Evolutionary conservation across 1,284 basidiomycete genomes (phyloP).

Genomic region (Heterobasidion occidentale): DNA sequence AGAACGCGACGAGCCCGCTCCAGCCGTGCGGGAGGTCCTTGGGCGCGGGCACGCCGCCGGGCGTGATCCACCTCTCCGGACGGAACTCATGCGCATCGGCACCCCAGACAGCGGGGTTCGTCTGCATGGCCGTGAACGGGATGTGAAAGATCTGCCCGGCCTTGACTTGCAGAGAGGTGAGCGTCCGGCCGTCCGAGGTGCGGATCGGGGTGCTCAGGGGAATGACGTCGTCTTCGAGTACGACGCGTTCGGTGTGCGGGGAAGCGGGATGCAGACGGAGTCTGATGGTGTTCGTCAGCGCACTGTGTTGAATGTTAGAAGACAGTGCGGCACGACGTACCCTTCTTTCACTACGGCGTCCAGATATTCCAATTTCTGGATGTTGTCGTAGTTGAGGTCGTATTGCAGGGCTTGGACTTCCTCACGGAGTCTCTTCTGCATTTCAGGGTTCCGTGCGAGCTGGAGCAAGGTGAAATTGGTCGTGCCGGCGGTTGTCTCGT

Average conservation of each 20-base stretch:
- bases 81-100: constrained; percentile 19
- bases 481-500: constrained; percentile 18
- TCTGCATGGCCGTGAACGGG: constrained; percentile 15
- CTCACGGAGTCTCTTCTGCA: constrained; percentile 18
- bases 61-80: constrained; percentile 12
- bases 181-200: constrained; percentile 11
- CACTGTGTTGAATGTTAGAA: background rate
- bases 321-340: constrained; percentile 1
- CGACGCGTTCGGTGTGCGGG: constrained; percentile 15
- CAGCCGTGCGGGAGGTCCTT: constrained; percentile 9
- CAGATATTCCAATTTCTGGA: constrained; percentile 19
- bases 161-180: constrained; percentile 10
- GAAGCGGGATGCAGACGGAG: constrained; percentile 15
- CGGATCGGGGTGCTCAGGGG: constrained; percentile 15
- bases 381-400: constrained; percentile 22
- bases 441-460: constrained; percentile 19
- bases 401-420: constrained; percentile 14
- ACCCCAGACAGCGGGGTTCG: constrained; percentile 19
- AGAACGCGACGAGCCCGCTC: constrained; percentile 10
- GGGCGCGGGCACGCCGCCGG: background rate
- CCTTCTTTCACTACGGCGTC: constrained; percentile 20
- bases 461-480: constrained; percentile 17
- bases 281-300: constrained; percentile 2
- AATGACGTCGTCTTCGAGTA: constrained; percentile 14
- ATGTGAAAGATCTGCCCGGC: constrained; percentile 18